Base-by-base conservation (phyloP, 257 asterid species). In the Fraxinus excelsior region DNA sequence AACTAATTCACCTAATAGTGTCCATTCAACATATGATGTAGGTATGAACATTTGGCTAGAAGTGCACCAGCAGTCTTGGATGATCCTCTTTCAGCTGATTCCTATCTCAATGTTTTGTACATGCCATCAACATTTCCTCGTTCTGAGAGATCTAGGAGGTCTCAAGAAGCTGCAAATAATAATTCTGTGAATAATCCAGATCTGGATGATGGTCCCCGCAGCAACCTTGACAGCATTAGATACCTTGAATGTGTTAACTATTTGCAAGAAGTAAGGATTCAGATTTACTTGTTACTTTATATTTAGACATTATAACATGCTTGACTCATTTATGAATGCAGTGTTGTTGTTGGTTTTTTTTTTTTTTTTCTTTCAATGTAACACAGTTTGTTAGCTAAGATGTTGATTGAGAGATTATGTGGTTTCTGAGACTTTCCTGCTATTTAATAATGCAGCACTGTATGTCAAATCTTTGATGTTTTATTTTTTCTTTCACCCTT, bases 11-110 rank as follows among this genome's bases (percentile, higher is more conserved):
- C 72, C 62, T 78, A 42, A 81, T 74, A 53, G 49, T 79, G 74
- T 84, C 73, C 76, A 69, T 72, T 82, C 77, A 73, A 79, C 67
- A 44, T 74, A 67, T 84, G 76, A 58, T 84, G 37, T 78, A 95
- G 99, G 97, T 91, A 91, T 70, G 97, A 95, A 40, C 98, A 95
- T 91, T 87, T 95, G 91, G 96, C 96, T 53, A 87, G 87, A 89
- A 95, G 97, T 85, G 99, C 97, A 60, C 99, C 99, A 19, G 95
- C 98, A 38, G 97, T 91, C 74, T 82, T 93, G 56, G 99, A 95
- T 72, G 97, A 95, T 86, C 97, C 99, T 78, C 96, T 95, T 74
- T 95, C 99, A 81, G 98, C 99, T 66, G 99, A 95, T 85, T 95
- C 99, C 82, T 95, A 95, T 86, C 98, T 95, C 83, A 93, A 91